phyloP scores from a whole-genome alignment of 192 early-diverging fungal genomes.

The Podila epigama region DNA sequence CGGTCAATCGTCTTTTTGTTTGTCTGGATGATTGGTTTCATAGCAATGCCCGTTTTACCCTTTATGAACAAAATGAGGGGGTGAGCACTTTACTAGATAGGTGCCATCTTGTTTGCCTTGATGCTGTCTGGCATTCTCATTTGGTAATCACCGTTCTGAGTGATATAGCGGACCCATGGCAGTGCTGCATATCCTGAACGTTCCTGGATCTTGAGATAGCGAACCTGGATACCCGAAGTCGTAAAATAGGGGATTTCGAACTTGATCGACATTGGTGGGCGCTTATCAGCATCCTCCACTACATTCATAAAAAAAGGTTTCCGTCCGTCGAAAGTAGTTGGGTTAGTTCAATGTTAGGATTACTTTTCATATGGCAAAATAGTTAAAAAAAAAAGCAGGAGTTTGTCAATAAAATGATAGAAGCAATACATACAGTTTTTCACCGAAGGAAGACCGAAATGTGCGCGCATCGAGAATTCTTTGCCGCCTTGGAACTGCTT shows the following conservation, averaged over 20 bases:
- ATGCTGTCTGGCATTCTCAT: slow-evolving; percentile 89
- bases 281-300: slow-evolving; percentile 81
- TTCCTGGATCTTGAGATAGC: slow-evolving; percentile 91
- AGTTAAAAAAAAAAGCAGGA: neutral
- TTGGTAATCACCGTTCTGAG: slow-evolving; percentile 94
- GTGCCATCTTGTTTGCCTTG: slow-evolving; percentile 74
- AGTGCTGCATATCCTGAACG: slow-evolving; percentile 88
- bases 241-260: slow-evolving; percentile 94
- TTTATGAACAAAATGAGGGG: too few relatives aligned
- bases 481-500: slow-evolving; percentile 98
- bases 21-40: too few relatives aligned
- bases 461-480: slow-evolving; percentile 90
- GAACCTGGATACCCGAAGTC: slow-evolving; percentile 88
- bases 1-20: too few relatives aligned
- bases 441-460: slow-evolving; percentile 87
- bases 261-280: slow-evolving; percentile 84
- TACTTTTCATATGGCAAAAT: too few relatives aligned
- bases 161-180: slow-evolving; percentile 92
- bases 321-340: too few relatives aligned
- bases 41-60: too few relatives aligned
- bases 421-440: slow-evolving; percentile 62
- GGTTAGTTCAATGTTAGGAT: too few relatives aligned
- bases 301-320: neutral
- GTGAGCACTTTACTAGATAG: slow-evolving; percentile 65
- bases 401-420: neutral